These are phyloP conservation scores for Vanrija humicola DNA, from an alignment of 1,284 basidiomycete genomes.

Conservation along the genomic window DNA sequence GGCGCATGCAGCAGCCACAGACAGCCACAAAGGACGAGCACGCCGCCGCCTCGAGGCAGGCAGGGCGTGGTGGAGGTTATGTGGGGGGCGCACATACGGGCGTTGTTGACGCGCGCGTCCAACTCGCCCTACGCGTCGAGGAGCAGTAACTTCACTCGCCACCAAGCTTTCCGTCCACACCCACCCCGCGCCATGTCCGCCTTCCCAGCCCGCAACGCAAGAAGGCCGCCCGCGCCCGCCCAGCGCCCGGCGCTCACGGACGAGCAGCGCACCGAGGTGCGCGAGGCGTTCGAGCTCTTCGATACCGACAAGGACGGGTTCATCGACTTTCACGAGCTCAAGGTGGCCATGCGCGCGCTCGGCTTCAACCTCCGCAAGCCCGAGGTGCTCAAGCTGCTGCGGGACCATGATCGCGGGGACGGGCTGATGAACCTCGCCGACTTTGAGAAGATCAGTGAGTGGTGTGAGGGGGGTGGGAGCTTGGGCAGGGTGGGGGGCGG, in stretches of 20 bases:
- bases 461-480: no score
- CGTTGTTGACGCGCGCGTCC: no score
- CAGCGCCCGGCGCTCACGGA: constrained; percentile 73
- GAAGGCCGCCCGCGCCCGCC: constrained; percentile 7
- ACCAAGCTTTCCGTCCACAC: background rate
- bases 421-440: constrained; percentile 93
- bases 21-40: no score
- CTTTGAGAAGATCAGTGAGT: constrained; percentile 94
- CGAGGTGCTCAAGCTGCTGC: constrained; percentile 89
- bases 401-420: constrained; percentile 88
- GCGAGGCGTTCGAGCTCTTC: constrained; percentile 98
- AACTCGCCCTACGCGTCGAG: background rate
- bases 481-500: background rate
- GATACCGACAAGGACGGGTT: constrained; percentile 98
- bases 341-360: constrained; percentile 95
- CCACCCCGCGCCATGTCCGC: constrained; percentile 10
- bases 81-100: no score
- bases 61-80: no score
- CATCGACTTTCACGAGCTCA: constrained; percentile 96
- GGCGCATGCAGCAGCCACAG: no score
- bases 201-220: constrained; percentile 10
- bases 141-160: no score
- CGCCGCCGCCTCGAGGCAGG: no score
- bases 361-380: constrained; percentile 98
- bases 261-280: constrained; percentile 95